Percentiles rank a stretch among this genome's conserved stretches.
These are phyloP conservation scores for Eudorina sp. DNA, from an alignment of 139 green algal genomes.

Conservation along the genomic window DNA sequence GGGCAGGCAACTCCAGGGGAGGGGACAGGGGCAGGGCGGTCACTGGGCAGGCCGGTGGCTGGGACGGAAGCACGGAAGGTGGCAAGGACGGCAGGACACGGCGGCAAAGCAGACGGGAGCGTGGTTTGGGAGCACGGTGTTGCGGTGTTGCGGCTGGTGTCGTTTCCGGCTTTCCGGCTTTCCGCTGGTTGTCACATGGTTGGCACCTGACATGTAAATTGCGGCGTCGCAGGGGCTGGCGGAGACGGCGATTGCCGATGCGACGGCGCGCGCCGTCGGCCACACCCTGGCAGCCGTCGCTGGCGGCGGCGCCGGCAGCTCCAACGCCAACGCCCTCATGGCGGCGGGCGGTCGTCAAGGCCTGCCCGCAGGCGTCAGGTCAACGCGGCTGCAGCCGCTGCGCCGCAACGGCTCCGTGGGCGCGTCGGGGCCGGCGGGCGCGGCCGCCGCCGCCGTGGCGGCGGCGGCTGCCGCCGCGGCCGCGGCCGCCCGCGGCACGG, in stretches of 20 bases:
- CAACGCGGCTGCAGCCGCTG: slow-evolving; percentile 17
- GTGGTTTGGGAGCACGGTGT: too few relatives aligned
- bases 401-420: background rate
- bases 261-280: background rate
- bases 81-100: too few relatives aligned
- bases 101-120: too few relatives aligned
- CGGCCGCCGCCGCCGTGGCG: background rate
- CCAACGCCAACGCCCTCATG: slow-evolving; percentile 20
- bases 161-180: too few relatives aligned
- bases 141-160: too few relatives aligned
- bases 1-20: too few relatives aligned
- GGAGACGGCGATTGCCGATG: background rate
- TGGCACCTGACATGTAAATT: too few relatives aligned
- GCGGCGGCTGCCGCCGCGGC: background rate
- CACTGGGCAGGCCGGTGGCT: too few relatives aligned
- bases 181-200: too few relatives aligned
- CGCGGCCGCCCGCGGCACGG: background rate
- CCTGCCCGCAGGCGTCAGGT: background rate
- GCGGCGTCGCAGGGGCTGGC: slow-evolving; percentile 14
- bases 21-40: too few relatives aligned
- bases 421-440: background rate
- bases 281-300: background rate
- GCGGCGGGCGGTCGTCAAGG: background rate
- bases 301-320: background rate
- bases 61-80: too few relatives aligned